These are phyloP conservation scores for Pyrenochaeta sp. DNA, from an alignment of 2,329 filamentous ascomycete genomes.

Conservation along the genomic window DNA sequence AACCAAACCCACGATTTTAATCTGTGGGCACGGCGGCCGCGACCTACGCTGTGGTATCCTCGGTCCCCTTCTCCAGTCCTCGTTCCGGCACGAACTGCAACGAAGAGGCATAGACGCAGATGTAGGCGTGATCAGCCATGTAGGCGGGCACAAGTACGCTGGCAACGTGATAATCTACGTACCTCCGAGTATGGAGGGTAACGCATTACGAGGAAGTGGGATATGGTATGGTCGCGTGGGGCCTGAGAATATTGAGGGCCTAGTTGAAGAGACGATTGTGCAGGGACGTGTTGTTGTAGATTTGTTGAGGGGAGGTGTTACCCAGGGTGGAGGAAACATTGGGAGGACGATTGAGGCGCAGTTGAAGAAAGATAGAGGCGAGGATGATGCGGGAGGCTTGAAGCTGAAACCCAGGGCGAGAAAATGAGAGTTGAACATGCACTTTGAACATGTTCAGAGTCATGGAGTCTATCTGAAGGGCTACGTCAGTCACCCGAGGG, in stretches of 20 bases:
- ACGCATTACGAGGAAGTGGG: conserved; percentile 73
- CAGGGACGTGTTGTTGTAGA: conserved; percentile 74
- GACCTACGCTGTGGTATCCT: conserved; percentile 84
- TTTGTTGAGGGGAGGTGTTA: conserved; percentile 75
- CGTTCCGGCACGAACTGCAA: conserved; percentile 72
- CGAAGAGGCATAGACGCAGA: conserved; percentile 63
- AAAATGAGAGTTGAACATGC: neutral
- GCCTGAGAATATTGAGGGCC: conserved; percentile 77
- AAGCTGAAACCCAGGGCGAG: conserved; percentile 32
- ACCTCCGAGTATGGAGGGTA: conserved; percentile 61
- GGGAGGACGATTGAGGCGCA: conserved; percentile 39
- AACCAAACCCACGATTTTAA: conserved; percentile 65
- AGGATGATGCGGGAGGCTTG: conserved; percentile 35
- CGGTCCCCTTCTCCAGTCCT: conserved; percentile 74
- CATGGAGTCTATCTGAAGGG: neutral
- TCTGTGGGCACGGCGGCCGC: conserved; percentile 86
- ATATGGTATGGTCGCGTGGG: conserved; percentile 86
- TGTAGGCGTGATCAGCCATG: conserved; percentile 77
- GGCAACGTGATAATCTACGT: conserved; percentile 86
- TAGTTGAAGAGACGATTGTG: conserved; percentile 75
- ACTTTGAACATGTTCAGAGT: neutral
- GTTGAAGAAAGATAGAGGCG: conserved; percentile 37
- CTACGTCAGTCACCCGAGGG: no score
- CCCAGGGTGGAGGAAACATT: conserved; percentile 31
- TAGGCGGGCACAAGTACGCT: conserved; percentile 86